Evolutionary conservation across 2,329 filamentous ascomycete species (phyloP).

Genomic region (Pestalotiopsis sp.): DNA sequence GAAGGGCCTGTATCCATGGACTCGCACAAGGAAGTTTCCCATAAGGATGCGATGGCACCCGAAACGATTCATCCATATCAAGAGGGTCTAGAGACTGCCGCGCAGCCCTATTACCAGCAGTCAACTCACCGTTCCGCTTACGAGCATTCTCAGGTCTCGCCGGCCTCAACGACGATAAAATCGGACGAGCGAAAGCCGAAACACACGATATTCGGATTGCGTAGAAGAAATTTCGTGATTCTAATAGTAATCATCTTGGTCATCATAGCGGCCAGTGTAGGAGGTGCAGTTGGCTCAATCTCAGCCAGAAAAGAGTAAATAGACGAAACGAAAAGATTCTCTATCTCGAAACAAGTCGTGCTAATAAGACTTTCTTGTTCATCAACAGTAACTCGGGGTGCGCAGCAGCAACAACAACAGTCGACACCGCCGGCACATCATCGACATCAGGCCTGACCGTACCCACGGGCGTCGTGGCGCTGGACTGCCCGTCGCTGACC

Average conservation of each 20-base stretch:
- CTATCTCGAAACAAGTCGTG: background rate
- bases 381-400: background rate
- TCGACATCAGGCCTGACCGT: conserved; percentile 13
- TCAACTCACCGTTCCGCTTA: too few species aligned
- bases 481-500: conserved; percentile 21
- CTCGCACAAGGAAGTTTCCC: too few species aligned
- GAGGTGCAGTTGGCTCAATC: background rate
- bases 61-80: too few species aligned
- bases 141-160: too few species aligned
- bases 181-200: background rate
- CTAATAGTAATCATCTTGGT: background rate
- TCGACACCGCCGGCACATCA: conserved; percentile 7
- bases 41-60: too few species aligned
- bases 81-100: too few species aligned
- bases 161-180: too few species aligned
- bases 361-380: background rate
- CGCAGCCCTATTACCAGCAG: too few species aligned
- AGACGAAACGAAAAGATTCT: background rate
- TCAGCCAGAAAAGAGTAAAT: background rate
- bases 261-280: background rate
- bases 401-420: conserved; percentile 11
- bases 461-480: conserved; percentile 20
- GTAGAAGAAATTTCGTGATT: background rate
- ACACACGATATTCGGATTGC: background rate
- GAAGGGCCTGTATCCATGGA: too few species aligned